A percentile compares a stretch with the other conserved stretches of the same genome.
Evolutionary conservation across 2,329 filamentous ascomycete species (phyloP).

Genomic region (Botrytis deweyae): DNA sequence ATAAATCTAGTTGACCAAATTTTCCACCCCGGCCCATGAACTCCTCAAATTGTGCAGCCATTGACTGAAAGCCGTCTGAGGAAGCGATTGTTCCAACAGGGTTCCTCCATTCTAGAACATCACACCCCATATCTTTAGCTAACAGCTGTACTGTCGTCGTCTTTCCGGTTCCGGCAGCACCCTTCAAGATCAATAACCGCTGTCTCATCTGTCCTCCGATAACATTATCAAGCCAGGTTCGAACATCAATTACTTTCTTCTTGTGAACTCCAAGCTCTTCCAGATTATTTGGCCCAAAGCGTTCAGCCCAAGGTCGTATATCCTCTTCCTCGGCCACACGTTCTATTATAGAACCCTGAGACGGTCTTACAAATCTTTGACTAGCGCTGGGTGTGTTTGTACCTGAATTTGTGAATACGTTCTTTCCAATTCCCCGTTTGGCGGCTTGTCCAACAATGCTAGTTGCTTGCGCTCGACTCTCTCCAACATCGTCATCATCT

Average conservation of each 20-base stretch:
- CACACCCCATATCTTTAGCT: conserved; percentile 71
- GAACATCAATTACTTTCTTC: conserved; percentile 86
- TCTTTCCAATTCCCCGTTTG: conserved; percentile 50
- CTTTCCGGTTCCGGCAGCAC: conserved; percentile 88
- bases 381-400: conserved; percentile 41
- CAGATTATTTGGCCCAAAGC: conserved; percentile 71
- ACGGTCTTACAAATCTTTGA: conserved; percentile 53
- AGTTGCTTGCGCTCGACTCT: conserved; percentile 48
- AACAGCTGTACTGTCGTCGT: conserved; percentile 82
- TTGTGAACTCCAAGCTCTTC: conserved; percentile 93
- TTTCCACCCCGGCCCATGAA: conserved; percentile 81
- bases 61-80: conserved; percentile 64
- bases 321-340: conserved; percentile 48
- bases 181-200: conserved; percentile 80
- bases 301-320: conserved; percentile 80
- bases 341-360: conserved; percentile 26
- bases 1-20: conserved; percentile 67
- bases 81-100: conserved; percentile 61
- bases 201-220: conserved; percentile 64
- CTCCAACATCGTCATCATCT: conserved; percentile 57
- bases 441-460: conserved; percentile 58
- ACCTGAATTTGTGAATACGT: conserved; percentile 34
- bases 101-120: conserved; percentile 89
- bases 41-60: conserved; percentile 83
- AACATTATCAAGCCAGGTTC: conserved; percentile 76